phyloP scores from a whole-genome alignment of 2,329 filamentous ascomycete genomes.

The Aspergillus tamarii region DNA sequence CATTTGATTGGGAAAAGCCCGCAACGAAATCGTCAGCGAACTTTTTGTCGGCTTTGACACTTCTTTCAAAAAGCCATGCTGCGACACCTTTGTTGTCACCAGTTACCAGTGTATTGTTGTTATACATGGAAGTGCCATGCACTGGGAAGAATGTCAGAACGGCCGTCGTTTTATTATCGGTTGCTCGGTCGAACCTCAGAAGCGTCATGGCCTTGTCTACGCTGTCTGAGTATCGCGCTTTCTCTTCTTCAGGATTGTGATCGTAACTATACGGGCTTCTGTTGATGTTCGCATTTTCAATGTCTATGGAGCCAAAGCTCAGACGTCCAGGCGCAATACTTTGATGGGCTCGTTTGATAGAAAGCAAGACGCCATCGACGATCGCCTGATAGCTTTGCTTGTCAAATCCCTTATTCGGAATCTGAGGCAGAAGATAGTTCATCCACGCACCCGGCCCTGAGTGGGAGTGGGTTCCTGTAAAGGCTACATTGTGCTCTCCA shows the following conservation, averaged over 20 bases:
- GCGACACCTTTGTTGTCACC: constrained; percentile 98
- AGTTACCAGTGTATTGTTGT: constrained; percentile 87
- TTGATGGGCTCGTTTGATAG: constrained; percentile 79
- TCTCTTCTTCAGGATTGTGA: constrained; percentile 78
- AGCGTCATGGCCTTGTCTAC: constrained; percentile 80
- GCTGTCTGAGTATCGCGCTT: constrained; percentile 65
- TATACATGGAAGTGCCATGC: constrained; percentile 86
- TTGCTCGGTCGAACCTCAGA: constrained; percentile 73
- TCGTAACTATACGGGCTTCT: constrained; percentile 86
- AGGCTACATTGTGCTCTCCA: constrained; percentile 77
- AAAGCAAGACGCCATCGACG: constrained; percentile 80
- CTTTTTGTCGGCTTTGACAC: constrained; percentile 56
- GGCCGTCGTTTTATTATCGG: constrained; percentile 76
- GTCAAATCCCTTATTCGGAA: constrained; percentile 84
- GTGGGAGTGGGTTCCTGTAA: constrained; percentile 93
- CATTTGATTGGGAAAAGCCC: constrained; percentile 88
- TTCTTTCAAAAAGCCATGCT: constrained; percentile 79
- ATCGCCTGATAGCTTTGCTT: constrained; percentile 87
- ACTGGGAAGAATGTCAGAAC: constrained; percentile 89
- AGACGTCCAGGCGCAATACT: constrained; percentile 71
- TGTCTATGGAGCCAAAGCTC: constrained; percentile 68
- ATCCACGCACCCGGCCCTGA: constrained; percentile 90
- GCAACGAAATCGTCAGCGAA: constrained; percentile 76
- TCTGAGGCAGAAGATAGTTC: constrained; percentile 90
- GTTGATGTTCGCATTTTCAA: constrained; percentile 82